phyloP scores from a whole-genome alignment of 768 basidiomycete species.

The Hortiboletus flavorubellus region DNA sequence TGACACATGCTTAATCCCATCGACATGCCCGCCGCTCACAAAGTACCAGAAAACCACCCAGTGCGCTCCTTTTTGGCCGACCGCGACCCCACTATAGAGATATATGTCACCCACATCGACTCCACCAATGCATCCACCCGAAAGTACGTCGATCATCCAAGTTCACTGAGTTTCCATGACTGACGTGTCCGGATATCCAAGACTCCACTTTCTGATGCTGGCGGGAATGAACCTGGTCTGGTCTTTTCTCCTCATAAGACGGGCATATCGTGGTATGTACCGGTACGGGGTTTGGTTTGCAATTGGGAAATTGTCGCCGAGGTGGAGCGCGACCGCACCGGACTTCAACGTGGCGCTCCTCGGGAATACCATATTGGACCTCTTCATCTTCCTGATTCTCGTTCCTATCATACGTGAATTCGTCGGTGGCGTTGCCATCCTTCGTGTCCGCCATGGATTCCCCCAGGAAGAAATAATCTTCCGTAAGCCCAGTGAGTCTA shows the following conservation, averaged over 20 bases:
- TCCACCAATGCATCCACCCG: conserved; percentile 13
- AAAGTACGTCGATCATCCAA: conserved; percentile 19
- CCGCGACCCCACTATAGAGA: conserved; percentile 20
- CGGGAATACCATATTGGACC: conserved; percentile 24
- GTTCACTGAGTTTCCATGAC: background rate
- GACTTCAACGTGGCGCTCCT: conserved; percentile 15
- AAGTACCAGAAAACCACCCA: conserved; percentile 27
- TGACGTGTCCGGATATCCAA: conserved; percentile 14
- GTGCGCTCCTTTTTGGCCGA: conserved; percentile 18
- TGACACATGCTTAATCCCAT: background rate
- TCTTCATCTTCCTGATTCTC: conserved; percentile 26
- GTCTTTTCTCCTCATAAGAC: conserved; percentile 24
- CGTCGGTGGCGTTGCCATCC: conserved; percentile 8
- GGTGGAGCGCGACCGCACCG: conserved; percentile 14
- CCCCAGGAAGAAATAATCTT: conserved; percentile 28
- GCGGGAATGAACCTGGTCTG: conserved; percentile 26
- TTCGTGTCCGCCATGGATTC: conserved; percentile 30
- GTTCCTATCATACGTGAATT: conserved; percentile 26
- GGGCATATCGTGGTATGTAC: conserved; percentile 20
- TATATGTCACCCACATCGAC: conserved; percentile 32
- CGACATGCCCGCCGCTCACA: conserved; percentile 26
- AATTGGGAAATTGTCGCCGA: conserved; percentile 20
- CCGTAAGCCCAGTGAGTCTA: conserved; percentile 28
- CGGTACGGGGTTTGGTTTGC: conserved; percentile 30
- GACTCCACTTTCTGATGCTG: conserved; percentile 27